Percentiles rank a stretch among this genome's conserved stretches.
These are phyloP conservation scores for Dalbergia oliveri DNA, from an alignment of 306 rosid species.

Conservation along the genomic window DNA sequence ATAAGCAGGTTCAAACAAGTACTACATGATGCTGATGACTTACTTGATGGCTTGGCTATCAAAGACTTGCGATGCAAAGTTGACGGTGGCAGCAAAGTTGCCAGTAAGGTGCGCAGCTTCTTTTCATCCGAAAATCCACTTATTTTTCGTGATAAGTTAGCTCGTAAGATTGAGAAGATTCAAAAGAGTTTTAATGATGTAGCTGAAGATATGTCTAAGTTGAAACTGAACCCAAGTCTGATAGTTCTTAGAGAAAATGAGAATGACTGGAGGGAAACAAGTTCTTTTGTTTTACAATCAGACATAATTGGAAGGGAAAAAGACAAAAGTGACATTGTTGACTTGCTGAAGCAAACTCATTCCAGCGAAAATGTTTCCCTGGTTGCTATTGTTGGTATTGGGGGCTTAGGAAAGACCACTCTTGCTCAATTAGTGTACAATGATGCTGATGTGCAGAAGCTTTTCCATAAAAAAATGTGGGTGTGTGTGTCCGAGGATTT, in stretches of 20 bases:
- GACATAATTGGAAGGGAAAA: conserved; percentile 11
- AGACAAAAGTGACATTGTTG: neutral
- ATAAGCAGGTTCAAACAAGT: neutral
- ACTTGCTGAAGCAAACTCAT: neutral
- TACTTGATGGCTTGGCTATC: neutral
- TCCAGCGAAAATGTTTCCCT: neutral
- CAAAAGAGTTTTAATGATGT: neutral
- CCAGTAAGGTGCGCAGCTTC: too few species aligned
- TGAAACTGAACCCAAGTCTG: neutral
- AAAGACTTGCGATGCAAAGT: too few species aligned
- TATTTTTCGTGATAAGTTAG: neutral
- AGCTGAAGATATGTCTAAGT: conserved; percentile 4
- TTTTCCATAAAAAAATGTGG: too few species aligned
- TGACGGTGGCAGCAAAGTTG: too few species aligned
- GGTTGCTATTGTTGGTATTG: too few species aligned
- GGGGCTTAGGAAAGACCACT: too few species aligned
- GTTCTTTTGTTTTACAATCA: conserved; percentile 4
- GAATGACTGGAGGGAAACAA: conserved; percentile 6
- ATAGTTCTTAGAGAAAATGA: neutral
- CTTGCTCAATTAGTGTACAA: too few species aligned
- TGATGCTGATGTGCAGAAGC: too few species aligned
- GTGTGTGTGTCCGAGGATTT: too few species aligned
- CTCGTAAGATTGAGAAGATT: neutral
- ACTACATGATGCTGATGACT: neutral
- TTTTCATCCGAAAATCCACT: neutral